A percentile compares a stretch with the other conserved stretches of the same genome.
These are phyloP conservation scores for Tylopilus sp. DNA, from an alignment of 768 basidiomycete species.

Conservation along the genomic window DNA sequence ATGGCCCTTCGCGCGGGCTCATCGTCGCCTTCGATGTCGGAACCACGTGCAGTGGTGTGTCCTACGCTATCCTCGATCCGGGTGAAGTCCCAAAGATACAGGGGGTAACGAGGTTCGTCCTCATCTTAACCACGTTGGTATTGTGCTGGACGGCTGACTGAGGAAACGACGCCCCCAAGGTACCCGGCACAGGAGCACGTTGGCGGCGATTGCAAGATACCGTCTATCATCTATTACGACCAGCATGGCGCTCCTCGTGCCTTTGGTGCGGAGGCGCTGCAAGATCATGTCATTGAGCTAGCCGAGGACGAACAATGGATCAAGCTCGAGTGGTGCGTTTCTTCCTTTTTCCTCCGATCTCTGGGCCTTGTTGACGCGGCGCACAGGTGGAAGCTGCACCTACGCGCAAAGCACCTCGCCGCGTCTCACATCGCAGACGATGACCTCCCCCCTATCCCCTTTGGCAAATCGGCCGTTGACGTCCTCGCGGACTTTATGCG, in stretches of 20 bases:
- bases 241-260: conserved; percentile 36
- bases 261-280: conserved; percentile 44
- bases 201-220: conserved; percentile 46
- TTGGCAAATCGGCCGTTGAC: conserved; percentile 37
- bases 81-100: conserved; percentile 34
- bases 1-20: conserved; percentile 34
- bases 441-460: conserved; percentile 40
- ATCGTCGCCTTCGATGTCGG: conserved; percentile 35
- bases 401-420: conserved; percentile 34
- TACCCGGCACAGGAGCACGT: conserved; percentile 43
- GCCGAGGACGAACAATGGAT: conserved; percentile 45
- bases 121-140: conserved; percentile 1
- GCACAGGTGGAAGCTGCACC: conserved; percentile 37
- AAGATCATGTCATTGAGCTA: conserved; percentile 36
- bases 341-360: too few species aligned
- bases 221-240: conserved; percentile 47
- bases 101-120: conserved; percentile 31
- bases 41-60: conserved; percentile 37
- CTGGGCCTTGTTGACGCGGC: background rate
- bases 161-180: conserved; percentile 14
- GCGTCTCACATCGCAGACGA: conserved; percentile 31
- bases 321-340: conserved; percentile 42
- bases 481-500: conserved; percentile 47
- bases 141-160: conserved; percentile 4
- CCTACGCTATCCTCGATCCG: conserved; percentile 41